These are phyloP conservation scores for Mallotus nudiflorus DNA, from an alignment of 345 rosid species.

Conservation along the genomic window DNA sequence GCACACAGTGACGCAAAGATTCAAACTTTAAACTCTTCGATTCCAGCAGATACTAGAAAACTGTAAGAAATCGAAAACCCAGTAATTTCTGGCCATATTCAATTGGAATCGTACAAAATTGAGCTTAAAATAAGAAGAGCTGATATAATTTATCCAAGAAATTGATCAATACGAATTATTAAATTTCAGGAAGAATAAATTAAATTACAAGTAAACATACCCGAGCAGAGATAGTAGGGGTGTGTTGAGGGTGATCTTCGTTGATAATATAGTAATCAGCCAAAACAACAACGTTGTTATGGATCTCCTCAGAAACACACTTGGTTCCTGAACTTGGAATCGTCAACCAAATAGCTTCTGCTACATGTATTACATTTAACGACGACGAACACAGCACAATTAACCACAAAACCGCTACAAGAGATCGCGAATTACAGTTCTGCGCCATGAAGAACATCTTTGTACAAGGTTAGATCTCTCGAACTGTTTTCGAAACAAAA, in stretches of 20 bases:
- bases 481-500: background rate
- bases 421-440: slow-evolving; percentile 6
- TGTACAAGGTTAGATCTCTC: slow-evolving; percentile 1
- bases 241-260: slow-evolving; percentile 49
- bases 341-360: slow-evolving; percentile 76
- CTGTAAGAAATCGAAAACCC: too few species aligned
- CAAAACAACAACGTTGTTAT: slow-evolving; percentile 72
- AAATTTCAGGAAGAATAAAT: background rate
- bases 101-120: too few species aligned
- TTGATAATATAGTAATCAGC: slow-evolving; percentile 75
- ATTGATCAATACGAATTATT: too few species aligned
- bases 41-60: too few species aligned
- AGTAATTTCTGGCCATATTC: too few species aligned
- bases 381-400: slow-evolving; percentile 28
- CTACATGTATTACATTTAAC: slow-evolving; percentile 25
- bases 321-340: slow-evolving; percentile 80
- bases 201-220: slow-evolving; percentile 35
- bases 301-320: slow-evolving; percentile 95
- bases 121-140: background rate
- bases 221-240: slow-evolving; percentile 50
- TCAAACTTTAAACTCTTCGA: background rate
- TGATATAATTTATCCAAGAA: background rate
- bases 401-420: slow-evolving; percentile 14
- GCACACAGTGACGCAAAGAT: too few species aligned
- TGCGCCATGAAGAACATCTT: slow-evolving; percentile 13